Conservation (phyloP, 768 basidiomycete species). For the Phanerodontia chrysosporium region DNA sequence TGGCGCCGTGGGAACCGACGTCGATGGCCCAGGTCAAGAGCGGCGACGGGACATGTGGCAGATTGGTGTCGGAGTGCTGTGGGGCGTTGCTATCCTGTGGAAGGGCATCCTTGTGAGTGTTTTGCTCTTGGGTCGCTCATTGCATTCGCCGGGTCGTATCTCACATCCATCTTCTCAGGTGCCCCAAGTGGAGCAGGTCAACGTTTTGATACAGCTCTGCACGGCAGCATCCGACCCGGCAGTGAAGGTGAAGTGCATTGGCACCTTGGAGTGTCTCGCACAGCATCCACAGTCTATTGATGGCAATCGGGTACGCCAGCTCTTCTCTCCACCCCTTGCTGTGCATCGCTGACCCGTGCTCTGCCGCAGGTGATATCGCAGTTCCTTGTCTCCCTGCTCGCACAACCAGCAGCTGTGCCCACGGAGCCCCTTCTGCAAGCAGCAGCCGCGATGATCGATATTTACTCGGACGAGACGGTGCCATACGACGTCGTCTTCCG, state of each 20-base stretch:
- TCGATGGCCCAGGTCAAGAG: conserved; percentile 57
- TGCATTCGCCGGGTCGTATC: background rate
- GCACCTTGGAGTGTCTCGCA: conserved; percentile 82
- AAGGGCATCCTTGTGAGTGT: conserved; percentile 55
- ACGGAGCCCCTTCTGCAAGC: conserved; percentile 76
- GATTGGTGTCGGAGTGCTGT: conserved; percentile 75
- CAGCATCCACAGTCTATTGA: conserved; percentile 60
- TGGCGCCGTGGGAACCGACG: conserved; percentile 53
- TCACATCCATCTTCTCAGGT: conserved; percentile 24
- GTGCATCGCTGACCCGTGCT: background rate
- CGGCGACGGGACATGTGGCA: conserved; percentile 73
- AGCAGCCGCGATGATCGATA: conserved; percentile 82
- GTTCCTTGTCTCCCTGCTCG: conserved; percentile 64
- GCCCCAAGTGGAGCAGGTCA: conserved; percentile 57
- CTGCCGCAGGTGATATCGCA: conserved; percentile 51
- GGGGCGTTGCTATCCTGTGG: conserved; percentile 82
- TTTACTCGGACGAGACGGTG: conserved; percentile 83
- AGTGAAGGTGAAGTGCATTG: conserved; percentile 74
- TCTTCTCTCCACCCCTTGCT: background rate
- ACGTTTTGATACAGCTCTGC: conserved; percentile 63
- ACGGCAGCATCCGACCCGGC: conserved; percentile 48
- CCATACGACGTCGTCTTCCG: conserved; percentile 83
- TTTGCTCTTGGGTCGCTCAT: background rate
- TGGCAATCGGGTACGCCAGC: conserved; percentile 51
- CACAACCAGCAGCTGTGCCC: conserved; percentile 37